Percentiles rank a stretch among this genome's conserved stretches.
Conservation (phyloP, 306 rosid species). For the Senna siamea region DNA sequence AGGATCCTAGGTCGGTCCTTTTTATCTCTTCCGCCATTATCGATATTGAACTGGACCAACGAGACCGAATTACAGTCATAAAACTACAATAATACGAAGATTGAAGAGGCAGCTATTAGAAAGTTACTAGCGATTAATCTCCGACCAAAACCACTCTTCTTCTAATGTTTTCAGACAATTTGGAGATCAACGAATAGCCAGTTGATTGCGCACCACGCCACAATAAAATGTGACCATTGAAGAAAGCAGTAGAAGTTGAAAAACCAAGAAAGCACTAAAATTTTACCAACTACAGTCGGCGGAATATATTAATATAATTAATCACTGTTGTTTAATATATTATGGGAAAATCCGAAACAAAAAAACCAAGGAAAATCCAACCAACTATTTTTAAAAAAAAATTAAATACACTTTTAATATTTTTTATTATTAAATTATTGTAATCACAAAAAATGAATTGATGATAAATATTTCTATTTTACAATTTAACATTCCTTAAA, state of each 20-base stretch:
- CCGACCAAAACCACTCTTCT: not conserved
- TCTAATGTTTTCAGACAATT: not conserved
- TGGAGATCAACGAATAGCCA: not conserved
- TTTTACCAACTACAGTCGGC: not conserved
- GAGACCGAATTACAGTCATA: constrained; percentile 61
- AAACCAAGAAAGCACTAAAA: not conserved
- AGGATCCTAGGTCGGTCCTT: constrained; percentile 46
- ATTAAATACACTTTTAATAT: too few relatives aligned
- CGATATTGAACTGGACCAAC: constrained; percentile 35
- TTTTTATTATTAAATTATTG: too few relatives aligned
- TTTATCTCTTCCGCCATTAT: constrained; percentile 72
- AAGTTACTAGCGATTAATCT: not conserved
- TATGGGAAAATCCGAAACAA: too few relatives aligned
- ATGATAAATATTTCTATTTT: too few relatives aligned
- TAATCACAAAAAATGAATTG: not conserved
- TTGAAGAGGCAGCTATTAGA: not conserved
- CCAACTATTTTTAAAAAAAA: not conserved
- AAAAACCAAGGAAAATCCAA: not conserved
- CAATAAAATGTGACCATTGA: not conserved
- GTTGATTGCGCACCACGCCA: constrained; percentile 14
- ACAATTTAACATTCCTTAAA: too few relatives aligned
- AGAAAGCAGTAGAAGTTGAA: not conserved
- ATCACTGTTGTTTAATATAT: not conserved
- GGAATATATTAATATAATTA: not conserved
- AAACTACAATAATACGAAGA: not conserved